Conservation (phyloP, 345 rosid genomes). For the Acer yangbiense region DNA sequence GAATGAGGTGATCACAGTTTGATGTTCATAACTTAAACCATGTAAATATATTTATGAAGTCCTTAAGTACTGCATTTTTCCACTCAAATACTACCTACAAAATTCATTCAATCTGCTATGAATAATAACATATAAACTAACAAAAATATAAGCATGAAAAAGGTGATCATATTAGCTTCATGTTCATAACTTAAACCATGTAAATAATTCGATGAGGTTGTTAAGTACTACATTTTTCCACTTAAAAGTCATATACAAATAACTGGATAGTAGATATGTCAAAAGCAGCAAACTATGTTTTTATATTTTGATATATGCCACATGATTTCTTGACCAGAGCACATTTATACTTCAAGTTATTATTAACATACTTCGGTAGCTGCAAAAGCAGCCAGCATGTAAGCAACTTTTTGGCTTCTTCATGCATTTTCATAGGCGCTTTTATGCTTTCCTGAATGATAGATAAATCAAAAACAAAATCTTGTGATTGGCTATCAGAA, state of each 20-base stretch:
- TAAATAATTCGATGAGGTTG: not conserved
- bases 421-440: not conserved
- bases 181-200: not conserved
- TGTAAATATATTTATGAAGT: not conserved
- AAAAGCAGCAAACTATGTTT: not conserved
- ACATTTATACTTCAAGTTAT: not conserved
- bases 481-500: not conserved
- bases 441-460: not conserved
- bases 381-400: not conserved
- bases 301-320: not conserved
- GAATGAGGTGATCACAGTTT: not conserved
- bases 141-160: not conserved
- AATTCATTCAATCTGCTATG: not conserved
- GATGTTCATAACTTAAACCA: not conserved
- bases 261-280: not conserved
- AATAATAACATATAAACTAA: not conserved
- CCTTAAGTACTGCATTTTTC: not conserved
- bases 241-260: not conserved
- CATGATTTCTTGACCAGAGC: not conserved
- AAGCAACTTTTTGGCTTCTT: not conserved
- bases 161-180: not conserved
- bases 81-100: not conserved
- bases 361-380: not conserved
- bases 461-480: constrained; percentile 1
- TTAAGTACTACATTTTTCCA: not conserved